Evolutionary conservation across 2,329 filamentous ascomycete genomes (phyloP).

Genomic region (Cytospora chrysosperma): DNA sequence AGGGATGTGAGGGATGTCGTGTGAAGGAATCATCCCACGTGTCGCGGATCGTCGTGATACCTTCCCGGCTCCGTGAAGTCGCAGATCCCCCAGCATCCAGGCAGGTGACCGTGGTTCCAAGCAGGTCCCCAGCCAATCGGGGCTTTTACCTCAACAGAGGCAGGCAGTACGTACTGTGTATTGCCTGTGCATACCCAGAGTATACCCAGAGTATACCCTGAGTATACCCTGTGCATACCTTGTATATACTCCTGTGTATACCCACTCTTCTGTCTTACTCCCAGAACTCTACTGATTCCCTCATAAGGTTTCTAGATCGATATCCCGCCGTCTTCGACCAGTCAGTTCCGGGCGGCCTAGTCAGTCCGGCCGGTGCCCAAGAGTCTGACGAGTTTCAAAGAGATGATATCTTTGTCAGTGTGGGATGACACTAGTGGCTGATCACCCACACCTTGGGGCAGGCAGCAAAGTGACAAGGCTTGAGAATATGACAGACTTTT

Average conservation of each 20-base stretch:
- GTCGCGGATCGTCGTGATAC: background rate
- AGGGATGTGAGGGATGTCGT: background rate
- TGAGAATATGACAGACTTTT: background rate
- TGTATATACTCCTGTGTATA: too few species aligned
- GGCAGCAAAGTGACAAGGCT: background rate
- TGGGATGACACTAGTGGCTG: background rate
- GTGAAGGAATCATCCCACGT: background rate
- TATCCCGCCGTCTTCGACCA: background rate
- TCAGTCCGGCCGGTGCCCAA: background rate
- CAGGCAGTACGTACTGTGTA: too few species aligned
- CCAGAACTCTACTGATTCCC: background rate
- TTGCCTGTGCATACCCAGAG: too few species aligned
- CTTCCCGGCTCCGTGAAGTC: background rate
- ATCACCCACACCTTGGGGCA: background rate
- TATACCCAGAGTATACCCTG: too few species aligned
- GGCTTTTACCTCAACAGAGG: background rate
- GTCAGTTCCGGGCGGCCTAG: too few species aligned
- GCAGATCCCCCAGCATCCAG: background rate
- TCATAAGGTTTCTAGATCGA: background rate
- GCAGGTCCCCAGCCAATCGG: background rate
- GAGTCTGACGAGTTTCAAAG: background rate
- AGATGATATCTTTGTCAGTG: background rate
- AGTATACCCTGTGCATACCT: too few species aligned
- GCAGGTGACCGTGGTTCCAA: background rate
- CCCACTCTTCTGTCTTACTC: too few species aligned